phyloP scores from a whole-genome alignment of 2,329 filamentous ascomycete species.

The Fusarium musae region DNA sequence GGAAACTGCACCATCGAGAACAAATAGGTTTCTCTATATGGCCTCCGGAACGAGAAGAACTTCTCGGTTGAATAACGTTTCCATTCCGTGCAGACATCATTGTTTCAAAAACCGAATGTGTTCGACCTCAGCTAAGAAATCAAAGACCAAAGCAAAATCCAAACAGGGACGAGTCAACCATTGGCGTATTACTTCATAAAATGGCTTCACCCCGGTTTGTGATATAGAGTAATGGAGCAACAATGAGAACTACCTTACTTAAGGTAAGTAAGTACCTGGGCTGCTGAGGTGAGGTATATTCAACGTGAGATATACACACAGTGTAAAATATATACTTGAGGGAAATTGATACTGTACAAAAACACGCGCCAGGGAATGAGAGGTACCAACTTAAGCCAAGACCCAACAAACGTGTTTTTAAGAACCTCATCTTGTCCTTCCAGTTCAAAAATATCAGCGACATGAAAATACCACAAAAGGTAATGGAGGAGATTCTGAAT shows the following conservation, averaged over 20 bases:
- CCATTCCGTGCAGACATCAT: not conserved
- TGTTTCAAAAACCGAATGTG: not conserved
- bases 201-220: not conserved
- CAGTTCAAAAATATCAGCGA: not conserved
- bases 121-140: not conserved
- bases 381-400: not conserved
- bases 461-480: not conserved
- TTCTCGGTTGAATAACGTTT: no score
- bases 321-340: not conserved
- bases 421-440: not conserved
- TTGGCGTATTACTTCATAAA: not conserved
- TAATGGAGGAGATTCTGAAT: slow-evolving; percentile 13
- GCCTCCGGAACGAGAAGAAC: not conserved
- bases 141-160: no score
- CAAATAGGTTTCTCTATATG: not conserved
- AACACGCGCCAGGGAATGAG: not conserved
- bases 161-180: no score
- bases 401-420: slow-evolving; percentile 7
- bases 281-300: not conserved
- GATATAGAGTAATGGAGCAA: no score
- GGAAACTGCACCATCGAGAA: not conserved
- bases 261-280: not conserved
- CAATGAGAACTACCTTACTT: not conserved
- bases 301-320: not conserved
- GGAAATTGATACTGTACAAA: slow-evolving; percentile 1